These are phyloP conservation scores for Acanthamoeba castellanii DNA, from an alignment of 208 protist species.

Conservation along the genomic window DNA sequence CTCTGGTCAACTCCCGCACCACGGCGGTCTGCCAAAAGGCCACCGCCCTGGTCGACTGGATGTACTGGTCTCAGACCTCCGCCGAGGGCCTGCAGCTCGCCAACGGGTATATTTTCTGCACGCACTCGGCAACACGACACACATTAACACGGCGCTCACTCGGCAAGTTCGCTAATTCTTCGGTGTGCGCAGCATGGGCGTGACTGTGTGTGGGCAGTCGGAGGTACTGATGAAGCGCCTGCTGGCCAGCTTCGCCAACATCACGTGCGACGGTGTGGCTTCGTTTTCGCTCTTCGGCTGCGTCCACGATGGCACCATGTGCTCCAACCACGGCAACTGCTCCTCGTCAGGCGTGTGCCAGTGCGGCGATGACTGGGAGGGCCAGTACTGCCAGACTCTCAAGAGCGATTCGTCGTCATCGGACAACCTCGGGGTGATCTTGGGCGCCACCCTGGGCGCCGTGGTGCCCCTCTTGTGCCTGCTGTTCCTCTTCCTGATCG, in stretches of 20 bases:
- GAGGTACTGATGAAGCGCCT: background rate
- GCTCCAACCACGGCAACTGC: conserved; percentile 55
- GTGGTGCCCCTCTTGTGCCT: background rate
- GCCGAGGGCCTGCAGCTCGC: background rate
- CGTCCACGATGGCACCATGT: conserved; percentile 7
- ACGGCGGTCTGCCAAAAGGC: conserved; percentile 30
- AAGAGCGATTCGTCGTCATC: background rate
- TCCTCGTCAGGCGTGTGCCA: background rate
- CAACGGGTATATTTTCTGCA: background rate
- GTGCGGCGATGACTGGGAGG: background rate
- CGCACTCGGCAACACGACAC: background rate
- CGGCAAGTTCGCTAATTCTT: background rate
- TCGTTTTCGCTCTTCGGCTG: conserved; percentile 37
- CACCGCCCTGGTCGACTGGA: conserved; percentile 3
- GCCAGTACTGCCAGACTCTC: conserved; percentile 25
- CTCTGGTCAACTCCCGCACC: background rate
- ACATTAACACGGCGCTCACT: background rate
- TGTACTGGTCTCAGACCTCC: conserved; percentile 33
- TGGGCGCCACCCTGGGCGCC: conserved; percentile 1
- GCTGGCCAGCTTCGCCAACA: conserved; percentile 10
- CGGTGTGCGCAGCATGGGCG: background rate
- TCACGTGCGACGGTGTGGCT: conserved; percentile 31
- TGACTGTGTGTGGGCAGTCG: background rate
- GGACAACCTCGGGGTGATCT: background rate
- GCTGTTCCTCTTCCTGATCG: background rate